Evolutionary conservation across 176 grass and related monocot genomes (phyloP), one percentile per base, ranked within the genome.

Genomic region (Chrysopogon serrulatus): DNA sequence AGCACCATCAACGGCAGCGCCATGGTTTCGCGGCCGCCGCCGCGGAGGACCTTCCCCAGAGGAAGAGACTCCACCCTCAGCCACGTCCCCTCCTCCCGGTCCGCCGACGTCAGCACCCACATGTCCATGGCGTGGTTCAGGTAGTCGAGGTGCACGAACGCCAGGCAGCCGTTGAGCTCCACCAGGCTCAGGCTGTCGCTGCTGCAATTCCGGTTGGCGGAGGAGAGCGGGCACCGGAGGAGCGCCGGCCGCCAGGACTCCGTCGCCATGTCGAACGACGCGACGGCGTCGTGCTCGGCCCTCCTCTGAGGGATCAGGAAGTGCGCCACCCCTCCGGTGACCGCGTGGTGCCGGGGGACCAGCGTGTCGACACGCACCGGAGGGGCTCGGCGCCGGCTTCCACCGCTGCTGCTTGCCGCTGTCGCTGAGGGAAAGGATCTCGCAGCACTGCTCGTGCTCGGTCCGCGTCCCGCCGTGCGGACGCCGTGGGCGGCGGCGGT

Each of bases 401-500:
- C n/a, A n/a, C n/a, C n/a, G n/a, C n/a, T 11, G 57, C 57, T 24
- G n/a, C 28, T 15, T 26, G 0, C 12, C 60, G 13, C 13, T 0
- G 28, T 5, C 61, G 14, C 5, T 14, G 28, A 64, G 4, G 61
- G 27, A 32, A n/a, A 71, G 21, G 39, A 71, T 41, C 36, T 70
- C 67, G 10, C 36, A 70, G n/a, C 0, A 11, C n/a, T n/a, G n/a
- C n/a, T 8, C 16, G n/a, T 70, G 67, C 1, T 2, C 14, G 19
- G 35, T 4, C 5, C n/a, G n/a, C n/a, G 18, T 8, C 9, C 0
- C 0, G 8, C 19, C 57, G 11, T 1, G n/a, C n/a, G n/a, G n/a
- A n/a, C n/a, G n/a, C n/a, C n/a, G n/a, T n/a, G n/a, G n/a, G n/a
- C n/a, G n/a, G n/a, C 1, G 53, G 24, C 9, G 16, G 34, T 8